Base-by-base conservation (phyloP, 2,329 filamentous ascomycete genomes). In the Chaetomium sp. region DNA sequence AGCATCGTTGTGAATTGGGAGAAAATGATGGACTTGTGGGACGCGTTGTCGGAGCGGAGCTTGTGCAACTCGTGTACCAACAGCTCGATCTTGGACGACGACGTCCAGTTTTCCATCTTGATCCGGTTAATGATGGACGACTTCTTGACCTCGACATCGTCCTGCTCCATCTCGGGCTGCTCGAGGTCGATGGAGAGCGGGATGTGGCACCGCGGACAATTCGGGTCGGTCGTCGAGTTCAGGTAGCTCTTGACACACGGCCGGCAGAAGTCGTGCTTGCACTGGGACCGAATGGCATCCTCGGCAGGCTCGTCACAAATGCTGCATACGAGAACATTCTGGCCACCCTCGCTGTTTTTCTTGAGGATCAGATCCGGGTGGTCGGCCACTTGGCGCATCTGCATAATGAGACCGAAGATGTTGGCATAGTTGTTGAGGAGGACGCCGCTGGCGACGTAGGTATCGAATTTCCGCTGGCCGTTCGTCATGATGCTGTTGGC, bases 61-160 rank as follows among this genome's bases (percentile, higher is more conserved):
- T 91, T 90, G 81, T 96, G 95, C 2, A 99, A 85, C 74, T 98
- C 93, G 74, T 97, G 96, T 10, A 98, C 90, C 6, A 99, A 86
- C 75, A 96, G 88, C 79, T 99, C 95, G 70, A 99, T 99, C 81
- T 99, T 99, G 67, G 93, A 97, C 1, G 93, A 97, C 0, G 92
- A 97, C 0, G 93, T 97, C 95, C 95, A 99, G 73, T 98, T 91
- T 75, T 96, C 92, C 93, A 98, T 97, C 78, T 94, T 92, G 79
- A 99, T 98, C 62, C 95, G 91, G 76, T 98, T 98, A 82, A 98
- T 96, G 76, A 99, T 99, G 1, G 93, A 97, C 16, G 88, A 93
- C 79, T 97, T 97, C 84, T 97, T 97, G 65, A 97, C 88, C 7
- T 88, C 79, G 1, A 87, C 84, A 75, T 94, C 91, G 67, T 97